These are phyloP conservation scores for Cystobasidium slooffiae DNA, from an alignment of 1,284 basidiomycete genomes.

Conservation along the genomic window DNA sequence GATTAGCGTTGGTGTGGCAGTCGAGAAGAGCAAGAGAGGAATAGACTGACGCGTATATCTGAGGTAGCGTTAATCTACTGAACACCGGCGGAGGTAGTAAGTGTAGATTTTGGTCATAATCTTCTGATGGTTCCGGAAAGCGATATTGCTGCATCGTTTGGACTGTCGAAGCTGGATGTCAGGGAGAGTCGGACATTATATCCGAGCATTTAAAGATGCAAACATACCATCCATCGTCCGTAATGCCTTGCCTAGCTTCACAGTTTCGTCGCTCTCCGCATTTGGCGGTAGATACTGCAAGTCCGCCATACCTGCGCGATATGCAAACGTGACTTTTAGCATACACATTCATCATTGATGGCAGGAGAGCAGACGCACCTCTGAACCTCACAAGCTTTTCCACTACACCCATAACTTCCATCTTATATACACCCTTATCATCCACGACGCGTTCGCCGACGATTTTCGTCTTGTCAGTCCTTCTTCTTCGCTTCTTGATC, in stretches of 20 bases:
- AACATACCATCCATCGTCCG: conserved; percentile 74
- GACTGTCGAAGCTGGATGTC: conserved; percentile 38
- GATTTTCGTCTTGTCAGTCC: conserved; percentile 50
- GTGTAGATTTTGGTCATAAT: conserved; percentile 63
- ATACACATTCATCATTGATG: not conserved
- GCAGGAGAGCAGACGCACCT: conserved; percentile 61
- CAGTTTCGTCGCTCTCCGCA: conserved; percentile 65
- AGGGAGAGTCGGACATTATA: not conserved
- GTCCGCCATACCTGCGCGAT: conserved; percentile 77
- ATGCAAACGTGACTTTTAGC: not conserved
- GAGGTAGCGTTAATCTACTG: conserved; percentile 73
- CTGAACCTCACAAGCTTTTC: conserved; percentile 85
- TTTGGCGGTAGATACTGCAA: conserved; percentile 78
- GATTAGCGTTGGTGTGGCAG: not conserved
- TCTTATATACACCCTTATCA: conserved; percentile 74
- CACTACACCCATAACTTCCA: conserved; percentile 74
- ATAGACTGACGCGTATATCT: conserved; percentile 71
- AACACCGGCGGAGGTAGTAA: conserved; percentile 82
- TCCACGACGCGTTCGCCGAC: conserved; percentile 55
- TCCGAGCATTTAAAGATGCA: no score
- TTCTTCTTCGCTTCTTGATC: conserved; percentile 65
- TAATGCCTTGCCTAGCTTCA: conserved; percentile 72
- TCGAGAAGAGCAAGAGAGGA: not conserved
- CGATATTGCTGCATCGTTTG: conserved; percentile 44
- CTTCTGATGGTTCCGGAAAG: conserved; percentile 47